Conservation (phyloP, 108 stramenopile genomes). For the Nitzschia sp. region DNA sequence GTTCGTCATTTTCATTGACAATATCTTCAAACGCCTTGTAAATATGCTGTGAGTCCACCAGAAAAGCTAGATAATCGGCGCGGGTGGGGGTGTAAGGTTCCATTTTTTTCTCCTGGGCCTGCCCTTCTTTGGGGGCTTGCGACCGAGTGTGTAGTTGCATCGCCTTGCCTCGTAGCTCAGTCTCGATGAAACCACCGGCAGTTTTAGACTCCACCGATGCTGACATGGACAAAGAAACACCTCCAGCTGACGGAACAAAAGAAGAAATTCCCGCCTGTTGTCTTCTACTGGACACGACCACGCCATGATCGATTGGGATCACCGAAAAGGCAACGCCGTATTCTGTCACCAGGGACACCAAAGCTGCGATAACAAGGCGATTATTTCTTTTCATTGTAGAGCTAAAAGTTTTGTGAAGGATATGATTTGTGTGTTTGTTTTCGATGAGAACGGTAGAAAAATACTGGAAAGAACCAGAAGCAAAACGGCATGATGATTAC, state of each 20-base stretch:
- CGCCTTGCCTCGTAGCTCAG: slow-evolving; percentile 86
- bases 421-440: not conserved
- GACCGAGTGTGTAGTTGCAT: slow-evolving; percentile 90
- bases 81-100: slow-evolving; percentile 67
- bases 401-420: not conserved
- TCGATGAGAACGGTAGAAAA: not conserved
- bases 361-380: not conserved
- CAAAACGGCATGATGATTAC: no score
- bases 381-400: not conserved
- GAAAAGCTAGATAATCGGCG: slow-evolving; percentile 72
- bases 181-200: slow-evolving; percentile 63
- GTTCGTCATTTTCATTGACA: slow-evolving; percentile 52
- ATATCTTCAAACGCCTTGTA: slow-evolving; percentile 84
- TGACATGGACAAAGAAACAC: slow-evolving; percentile 2
- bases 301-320: not conserved
- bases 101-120: slow-evolving; percentile 42
- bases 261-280: not conserved
- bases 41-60: slow-evolving; percentile 81
- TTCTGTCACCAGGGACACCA: not conserved
- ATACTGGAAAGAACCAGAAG: no score
- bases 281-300: not conserved
- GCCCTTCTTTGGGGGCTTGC: slow-evolving; percentile 90
- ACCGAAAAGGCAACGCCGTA: not conserved
- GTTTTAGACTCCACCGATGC: slow-evolving; percentile 9
- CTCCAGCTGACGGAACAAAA: not conserved